These are phyloP conservation scores for Naganishia vishniacii DNA, from an alignment of 768 basidiomycete genomes.

Conservation along the genomic window DNA sequence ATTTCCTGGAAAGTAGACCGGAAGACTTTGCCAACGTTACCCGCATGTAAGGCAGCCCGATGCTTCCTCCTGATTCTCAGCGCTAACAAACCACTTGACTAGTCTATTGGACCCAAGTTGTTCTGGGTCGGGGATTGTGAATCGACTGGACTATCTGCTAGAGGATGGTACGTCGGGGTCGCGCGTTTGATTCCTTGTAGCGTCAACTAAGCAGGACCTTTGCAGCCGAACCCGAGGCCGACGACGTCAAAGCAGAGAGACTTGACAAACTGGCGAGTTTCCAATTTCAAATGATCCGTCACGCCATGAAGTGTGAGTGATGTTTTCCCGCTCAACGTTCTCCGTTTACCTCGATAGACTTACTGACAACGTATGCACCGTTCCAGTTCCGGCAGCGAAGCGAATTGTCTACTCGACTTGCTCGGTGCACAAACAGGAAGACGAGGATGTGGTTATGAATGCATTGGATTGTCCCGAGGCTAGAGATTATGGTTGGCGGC, in stretches of 20 bases:
- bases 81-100: background rate
- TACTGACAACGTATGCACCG: background rate
- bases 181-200: background rate
- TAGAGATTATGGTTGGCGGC: conserved; percentile 56
- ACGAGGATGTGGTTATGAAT: conserved; percentile 79
- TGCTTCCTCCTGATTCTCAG: conserved; percentile 1
- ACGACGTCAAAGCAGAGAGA: conserved; percentile 59
- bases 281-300: conserved; percentile 82
- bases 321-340: background rate
- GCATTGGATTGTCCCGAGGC: conserved; percentile 71
- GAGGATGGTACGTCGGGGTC: conserved; percentile 64
- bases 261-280: conserved; percentile 78
- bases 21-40: conserved; percentile 63
- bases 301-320: conserved; percentile 84
- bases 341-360: too few species aligned
- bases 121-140: conserved; percentile 87
- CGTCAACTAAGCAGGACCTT: conserved; percentile 14
- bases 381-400: conserved; percentile 65
- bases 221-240: conserved; percentile 55
- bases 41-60: conserved; percentile 65
- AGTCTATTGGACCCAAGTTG: conserved; percentile 94
- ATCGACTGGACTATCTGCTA: conserved; percentile 76
- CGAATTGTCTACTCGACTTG: conserved; percentile 98
- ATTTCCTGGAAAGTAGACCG: conserved; percentile 79
- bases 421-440: conserved; percentile 81